These are phyloP conservation scores for Cercospora zeae-maydis DNA, from an alignment of 2,329 filamentous ascomycete genomes.

Conservation along the genomic window DNA sequence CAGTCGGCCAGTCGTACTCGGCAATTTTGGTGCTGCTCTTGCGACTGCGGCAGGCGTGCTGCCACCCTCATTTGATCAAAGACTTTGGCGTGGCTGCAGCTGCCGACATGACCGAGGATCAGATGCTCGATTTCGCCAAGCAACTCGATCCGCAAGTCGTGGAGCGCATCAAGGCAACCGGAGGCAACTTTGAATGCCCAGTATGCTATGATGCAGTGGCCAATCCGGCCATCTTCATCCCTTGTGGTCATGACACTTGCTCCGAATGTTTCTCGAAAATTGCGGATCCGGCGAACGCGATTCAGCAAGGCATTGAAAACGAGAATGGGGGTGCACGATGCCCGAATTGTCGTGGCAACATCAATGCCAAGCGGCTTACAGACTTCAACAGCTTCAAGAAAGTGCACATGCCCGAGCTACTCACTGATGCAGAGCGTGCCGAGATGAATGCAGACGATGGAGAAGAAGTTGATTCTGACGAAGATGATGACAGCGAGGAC, in stretches of 20 bases:
- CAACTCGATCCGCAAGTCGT: slow-evolving; percentile 59
- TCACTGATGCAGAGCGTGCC: slow-evolving; percentile 37
- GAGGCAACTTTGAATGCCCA: slow-evolving; percentile 68
- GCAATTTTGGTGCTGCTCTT: slow-evolving; percentile 76
- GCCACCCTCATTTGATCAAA: slow-evolving; percentile 68
- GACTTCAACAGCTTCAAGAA: slow-evolving; percentile 71
- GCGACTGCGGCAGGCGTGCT: slow-evolving; percentile 75
- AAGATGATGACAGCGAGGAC: slow-evolving; percentile 41
- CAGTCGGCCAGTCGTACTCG: slow-evolving; percentile 69
- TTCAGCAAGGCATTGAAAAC: slow-evolving; percentile 61
- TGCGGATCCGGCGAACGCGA: slow-evolving; percentile 56
- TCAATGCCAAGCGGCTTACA: slow-evolving; percentile 68
- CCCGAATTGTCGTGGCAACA: slow-evolving; percentile 67
- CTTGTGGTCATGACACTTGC: slow-evolving; percentile 80
- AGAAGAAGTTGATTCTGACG: slow-evolving; percentile 39
- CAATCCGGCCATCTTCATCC: slow-evolving; percentile 74
- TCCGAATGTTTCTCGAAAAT: slow-evolving; percentile 70
- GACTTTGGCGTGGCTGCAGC: slow-evolving; percentile 57
- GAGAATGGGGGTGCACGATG: slow-evolving; percentile 61
- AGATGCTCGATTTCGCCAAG: slow-evolving; percentile 62
- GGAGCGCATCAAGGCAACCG: slow-evolving; percentile 58
- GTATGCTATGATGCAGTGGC: slow-evolving; percentile 74
- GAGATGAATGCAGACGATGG: slow-evolving; percentile 17
- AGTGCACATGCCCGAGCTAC: slow-evolving; percentile 60
- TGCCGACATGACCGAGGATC: slow-evolving; percentile 50